Percentiles rank a stretch among this genome's conserved stretches.
Evolutionary conservation across 1,139 yeast species (phyloP).

Genomic region (Hemisphaericaspora xylofermentans): DNA sequence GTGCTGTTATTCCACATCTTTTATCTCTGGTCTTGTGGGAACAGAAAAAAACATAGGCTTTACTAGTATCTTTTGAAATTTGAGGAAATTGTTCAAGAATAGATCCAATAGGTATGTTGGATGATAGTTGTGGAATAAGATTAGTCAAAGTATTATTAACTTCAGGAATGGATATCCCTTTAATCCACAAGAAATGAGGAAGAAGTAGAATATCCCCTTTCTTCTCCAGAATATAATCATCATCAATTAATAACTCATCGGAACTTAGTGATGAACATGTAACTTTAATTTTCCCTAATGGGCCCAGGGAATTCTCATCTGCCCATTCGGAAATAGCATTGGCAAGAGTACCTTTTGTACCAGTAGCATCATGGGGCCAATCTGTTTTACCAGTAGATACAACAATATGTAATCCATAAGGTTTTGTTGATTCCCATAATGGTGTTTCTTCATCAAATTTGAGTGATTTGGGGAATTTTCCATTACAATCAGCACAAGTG

Average conservation of each 20-base stretch:
- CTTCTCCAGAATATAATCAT: conserved; percentile 38
- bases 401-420: conserved; percentile 68
- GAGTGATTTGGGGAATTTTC: conserved; percentile 57
- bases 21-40: conserved; percentile 91
- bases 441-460: conserved; percentile 44
- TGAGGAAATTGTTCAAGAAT: conserved; percentile 9
- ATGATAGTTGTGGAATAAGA: conserved; percentile 44
- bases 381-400: conserved; percentile 83
- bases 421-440: conserved; percentile 70
- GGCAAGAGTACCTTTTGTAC: conserved; percentile 52
- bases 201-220: conserved; percentile 62
- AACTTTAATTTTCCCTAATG: conserved; percentile 41
- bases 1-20: conserved; percentile 92
- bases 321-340: conserved; percentile 52
- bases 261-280: conserved; percentile 52
- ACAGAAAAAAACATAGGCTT: conserved; percentile 71
- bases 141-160: conserved; percentile 46
- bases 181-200: conserved; percentile 79
- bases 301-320: conserved; percentile 16
- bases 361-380: conserved; percentile 79
- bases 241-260: conserved; percentile 35
- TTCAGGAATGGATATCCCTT: conserved; percentile 45
- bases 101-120: conserved; percentile 9
- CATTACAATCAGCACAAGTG: conserved; percentile 50
- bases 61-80: conserved; percentile 33